phyloP scores from a whole-genome alignment of 306 rosid species.

The Cucumis hystrix region DNA sequence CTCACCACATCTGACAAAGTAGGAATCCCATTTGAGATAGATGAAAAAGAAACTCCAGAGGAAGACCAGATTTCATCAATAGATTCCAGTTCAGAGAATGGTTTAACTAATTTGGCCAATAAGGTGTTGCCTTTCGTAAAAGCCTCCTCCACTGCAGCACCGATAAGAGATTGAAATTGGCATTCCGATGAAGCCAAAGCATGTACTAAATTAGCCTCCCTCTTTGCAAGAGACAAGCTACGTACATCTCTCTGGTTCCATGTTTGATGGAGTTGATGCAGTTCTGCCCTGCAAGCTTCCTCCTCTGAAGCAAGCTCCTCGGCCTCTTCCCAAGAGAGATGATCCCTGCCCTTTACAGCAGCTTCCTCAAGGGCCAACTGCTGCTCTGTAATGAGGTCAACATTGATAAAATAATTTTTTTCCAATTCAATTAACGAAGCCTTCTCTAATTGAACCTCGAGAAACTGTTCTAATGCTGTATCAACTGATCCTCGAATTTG shows the following conservation, averaged over 20 bases:
- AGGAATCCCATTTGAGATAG: conserved; percentile 31
- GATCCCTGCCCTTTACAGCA: conserved; percentile 78
- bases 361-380: conserved; percentile 95
- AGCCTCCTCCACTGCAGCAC: conserved; percentile 39
- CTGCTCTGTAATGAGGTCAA: conserved; percentile 79
- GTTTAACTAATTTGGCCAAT: conserved; percentile 51
- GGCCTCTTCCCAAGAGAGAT: conserved; percentile 98
- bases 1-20: conserved; percentile 43
- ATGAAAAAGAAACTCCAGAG: conserved; percentile 32
- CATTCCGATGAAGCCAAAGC: conserved; percentile 46
- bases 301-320: conserved; percentile 95
- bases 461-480: conserved; percentile 65
- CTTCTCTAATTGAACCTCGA: conserved; percentile 76
- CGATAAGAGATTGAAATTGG: conserved; percentile 60
- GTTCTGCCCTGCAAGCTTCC: conserved; percentile 87
- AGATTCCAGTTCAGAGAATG: conserved; percentile 66
- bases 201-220: conserved; percentile 77
- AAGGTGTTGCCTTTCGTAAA: conserved; percentile 44
- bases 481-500: conserved; percentile 81
- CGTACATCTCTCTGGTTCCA: conserved; percentile 86
- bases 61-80: conserved; percentile 44
- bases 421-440: conserved; percentile 70
- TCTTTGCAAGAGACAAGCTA: conserved; percentile 51
- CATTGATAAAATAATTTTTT: conserved; percentile 67
- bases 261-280: conserved; percentile 78